Evolutionary conservation across 148 eudicot species (phyloP), one percentile per base, ranked within the genome.

Genomic region (Chenopodium suecicum): DNA sequence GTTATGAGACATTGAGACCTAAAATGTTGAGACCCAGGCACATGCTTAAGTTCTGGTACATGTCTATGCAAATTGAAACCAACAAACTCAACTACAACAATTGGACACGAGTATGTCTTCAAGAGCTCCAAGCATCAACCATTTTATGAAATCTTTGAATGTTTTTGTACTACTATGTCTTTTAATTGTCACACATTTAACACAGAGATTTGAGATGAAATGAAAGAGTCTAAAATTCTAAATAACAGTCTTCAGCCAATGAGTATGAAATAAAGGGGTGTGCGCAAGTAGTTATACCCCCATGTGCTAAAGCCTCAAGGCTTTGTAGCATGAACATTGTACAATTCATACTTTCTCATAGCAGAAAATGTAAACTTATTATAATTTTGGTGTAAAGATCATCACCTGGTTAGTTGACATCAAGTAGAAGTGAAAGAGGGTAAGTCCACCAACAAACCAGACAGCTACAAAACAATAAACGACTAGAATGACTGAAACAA

Each of bases 361-460:
- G 27, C 14, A 37, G 19, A 70, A 16, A 31, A 31, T 75, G 19
- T 3, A 17, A 50, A 50, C 54, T 44, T 62, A 50, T 56, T 2
- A 29, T 14, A 63, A 19, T 34, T 62, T 23, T 73, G 64, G 41
- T 63, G 46, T 63, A 70, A 82, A 82, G 82, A 81, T 54, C 47
- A 73, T 89, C 70, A 91, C 97, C 98, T 94, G 98, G 78, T 94
- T 94, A 44, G 91, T 90, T 85, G 89, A 84, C 73, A 92, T 92
- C 32, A 94, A 86, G 79, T 91, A 94, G 72, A 92, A 79, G 82
- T 92, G 98, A 80, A 94, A 94, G 78, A 89, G 85, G 7, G 94
- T 83, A 41, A 94, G 91, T 14, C 98, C 98, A 4, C 98, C 98
- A 1, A 94, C 93, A 76, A 94, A 94, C 98, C 97, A 94, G 54